Base-by-base conservation (phyloP, 352 stramenopile species). In the Pythium plurisporium region DNA sequence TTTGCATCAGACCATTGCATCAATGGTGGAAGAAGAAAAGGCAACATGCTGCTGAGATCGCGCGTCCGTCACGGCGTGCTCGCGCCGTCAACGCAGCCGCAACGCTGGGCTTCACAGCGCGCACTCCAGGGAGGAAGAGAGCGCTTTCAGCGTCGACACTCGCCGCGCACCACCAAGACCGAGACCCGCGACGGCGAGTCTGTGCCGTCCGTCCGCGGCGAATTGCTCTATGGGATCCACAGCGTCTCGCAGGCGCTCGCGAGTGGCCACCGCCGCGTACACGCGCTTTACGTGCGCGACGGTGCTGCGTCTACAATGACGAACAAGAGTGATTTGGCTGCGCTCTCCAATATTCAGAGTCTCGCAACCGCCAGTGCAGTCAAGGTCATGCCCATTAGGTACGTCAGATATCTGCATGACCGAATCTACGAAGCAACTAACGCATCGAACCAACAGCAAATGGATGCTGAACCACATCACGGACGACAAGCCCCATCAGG, bases 391-490 rank as follows among this genome's bases (percentile, higher is more conserved):
- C 44, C 51, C 14, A 53, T 66, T 45, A 66, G 51, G 59, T 66
- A 15, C 8, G 48, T n/a, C n/a, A n/a, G n/a, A n/a, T n/a, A n/a
- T n/a, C n/a, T n/a, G n/a, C n/a, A n/a, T n/a, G n/a, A n/a, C n/a
- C n/a, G n/a, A n/a, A n/a, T n/a, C n/a, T n/a, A n/a, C n/a, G n/a
- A n/a, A n/a, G n/a, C n/a, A n/a, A n/a, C n/a, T n/a, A n/a, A n/a
- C n/a, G n/a, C n/a, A n/a, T n/a, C n/a, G n/a, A n/a, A n/a, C n/a
- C n/a, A n/a, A n/a, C n/a, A 91, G 76, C 69, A 93, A 93, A 66
- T 91, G 80, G 80, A 88, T 85, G 76, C 62, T 93, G 14, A 93
- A 93, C 50, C 77, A 90, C 38, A 84, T 90, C 33, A 90, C 81
- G 14, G 69, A 80, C 3, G 79, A 93, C 69, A 91, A 91, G 40